A percentile compares a stretch with the other conserved stretches of the same genome.
These are phyloP conservation scores for Amaranthus palmeri DNA, from an alignment of 148 eudicot genomes.

Conservation along the genomic window DNA sequence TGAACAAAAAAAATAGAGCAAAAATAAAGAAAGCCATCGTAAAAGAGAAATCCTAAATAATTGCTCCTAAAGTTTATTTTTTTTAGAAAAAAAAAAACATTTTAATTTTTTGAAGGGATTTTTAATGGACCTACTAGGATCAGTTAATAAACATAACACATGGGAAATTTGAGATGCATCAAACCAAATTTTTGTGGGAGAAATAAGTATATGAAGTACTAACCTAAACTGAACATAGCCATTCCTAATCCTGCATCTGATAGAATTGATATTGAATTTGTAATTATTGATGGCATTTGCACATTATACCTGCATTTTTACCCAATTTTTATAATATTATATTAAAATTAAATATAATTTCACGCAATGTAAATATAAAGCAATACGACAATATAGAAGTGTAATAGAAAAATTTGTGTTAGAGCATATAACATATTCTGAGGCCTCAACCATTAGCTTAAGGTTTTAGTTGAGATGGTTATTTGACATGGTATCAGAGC, in stretches of 20 bases:
- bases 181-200: constrained; percentile 11
- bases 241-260: constrained; percentile 95
- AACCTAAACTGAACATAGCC: constrained; percentile 97
- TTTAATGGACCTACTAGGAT: constrained; percentile 16
- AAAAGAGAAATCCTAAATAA: constrained; percentile 4
- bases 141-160: constrained; percentile 23
- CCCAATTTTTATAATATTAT: not conserved
- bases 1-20: not conserved
- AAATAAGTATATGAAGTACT: not conserved
- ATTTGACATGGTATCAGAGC: no score
- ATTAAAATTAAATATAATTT: no score
- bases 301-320: constrained; percentile 68
- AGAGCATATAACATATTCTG: no score
- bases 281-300: constrained; percentile 64
- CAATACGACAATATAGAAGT: no score
- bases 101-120: not conserved
- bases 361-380: no score
- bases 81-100: not conserved
- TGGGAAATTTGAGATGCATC: constrained; percentile 17
- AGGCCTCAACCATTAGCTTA: no score
- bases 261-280: constrained; percentile 59
- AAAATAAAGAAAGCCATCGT: not conserved
- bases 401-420: no score
- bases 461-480: no score
- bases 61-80: not conserved